phyloP scores from a whole-genome alignment of 1,139 yeast species.

The Nakaseomyces nivariensis region DNA sequence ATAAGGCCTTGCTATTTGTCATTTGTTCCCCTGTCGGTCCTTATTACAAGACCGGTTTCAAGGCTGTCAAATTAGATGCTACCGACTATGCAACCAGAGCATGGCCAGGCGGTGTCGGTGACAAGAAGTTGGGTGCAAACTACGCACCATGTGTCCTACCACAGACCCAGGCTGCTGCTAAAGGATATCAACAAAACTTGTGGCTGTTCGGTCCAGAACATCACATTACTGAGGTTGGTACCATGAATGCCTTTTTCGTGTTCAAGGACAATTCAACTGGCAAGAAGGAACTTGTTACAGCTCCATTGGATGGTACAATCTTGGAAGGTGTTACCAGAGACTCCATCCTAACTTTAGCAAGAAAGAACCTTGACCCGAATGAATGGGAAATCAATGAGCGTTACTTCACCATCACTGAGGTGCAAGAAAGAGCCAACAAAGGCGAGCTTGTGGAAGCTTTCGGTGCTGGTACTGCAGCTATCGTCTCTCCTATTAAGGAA shows the following conservation, averaged over 20 bases:
- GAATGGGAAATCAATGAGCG: constrained; percentile 83
- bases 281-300: constrained; percentile 85
- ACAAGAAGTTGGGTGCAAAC: constrained; percentile 92
- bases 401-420: constrained; percentile 69
- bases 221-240: constrained; percentile 89
- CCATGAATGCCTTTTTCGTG: constrained; percentile 89
- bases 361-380: constrained; percentile 55
- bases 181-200: constrained; percentile 89
- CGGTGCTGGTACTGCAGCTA: constrained; percentile 96
- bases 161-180: constrained; percentile 73
- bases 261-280: constrained; percentile 62
- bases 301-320: constrained; percentile 95
- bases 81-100: constrained; percentile 94
- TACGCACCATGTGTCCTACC: constrained; percentile 93
- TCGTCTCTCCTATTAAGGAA: constrained; percentile 84
- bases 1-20: constrained; percentile 68
- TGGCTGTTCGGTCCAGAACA: constrained; percentile 94
- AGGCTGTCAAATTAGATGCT: constrained; percentile 88
- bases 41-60: constrained; percentile 79
- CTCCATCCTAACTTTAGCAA: constrained; percentile 67
- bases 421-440: constrained; percentile 60
- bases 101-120: constrained; percentile 98
- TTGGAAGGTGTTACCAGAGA: constrained; percentile 96
- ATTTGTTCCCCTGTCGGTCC: constrained; percentile 97
- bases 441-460: constrained; percentile 90